Base-by-base conservation (phyloP, 176 grass and related monocot species). In the Ensete glaucum region DNA sequence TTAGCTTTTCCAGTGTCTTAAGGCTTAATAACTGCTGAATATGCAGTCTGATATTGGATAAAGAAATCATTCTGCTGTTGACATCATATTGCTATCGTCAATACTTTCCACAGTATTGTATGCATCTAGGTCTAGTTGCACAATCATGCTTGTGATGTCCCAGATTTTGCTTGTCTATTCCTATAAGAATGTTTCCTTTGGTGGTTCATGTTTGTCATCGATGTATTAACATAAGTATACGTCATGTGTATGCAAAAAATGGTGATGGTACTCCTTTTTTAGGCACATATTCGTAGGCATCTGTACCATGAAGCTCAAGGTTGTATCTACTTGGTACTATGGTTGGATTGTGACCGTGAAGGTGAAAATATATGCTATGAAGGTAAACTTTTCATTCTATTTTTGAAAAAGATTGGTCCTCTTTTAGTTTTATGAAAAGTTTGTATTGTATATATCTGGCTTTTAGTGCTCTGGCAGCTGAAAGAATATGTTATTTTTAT, bases 351-450 rank as follows among this genome's bases (percentile, higher is more conserved):
- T 56, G 90, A 97, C 8, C 83, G 94, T 75, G 94, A 93, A 93
- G 94, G 94, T 78, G 94, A 97, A 93, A 97, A 97, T 73, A 97
- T 97, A 88, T 93, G 94, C 71, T 97, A 87, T 78, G 94, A 97
- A 97, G 94, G 94, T 97, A 87, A 72, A 59, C 21, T 73, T 43
- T 58, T 13, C 27, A 57, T 7, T 29, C 16, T 70, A 17, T 55
- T 14, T 12, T 77, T 76, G 43, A 71, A 43, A 8, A 74, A 80
- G n/a, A 19, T 55, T 56, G 71, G 24, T 14, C 1, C 3, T 27
- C 25, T 48, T 15, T 15, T 15, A 19, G 15, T 62, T 62, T 7
- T n/a, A 62, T 62, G 13, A 15, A 62, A 62, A 15, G 5, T 62
- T 15, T 19, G 25, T 68, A 1, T 29, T 48, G 24, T 68, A 57